phyloP scores from a whole-genome alignment of 305 asterid species.

The Rubia balearica region DNA sequence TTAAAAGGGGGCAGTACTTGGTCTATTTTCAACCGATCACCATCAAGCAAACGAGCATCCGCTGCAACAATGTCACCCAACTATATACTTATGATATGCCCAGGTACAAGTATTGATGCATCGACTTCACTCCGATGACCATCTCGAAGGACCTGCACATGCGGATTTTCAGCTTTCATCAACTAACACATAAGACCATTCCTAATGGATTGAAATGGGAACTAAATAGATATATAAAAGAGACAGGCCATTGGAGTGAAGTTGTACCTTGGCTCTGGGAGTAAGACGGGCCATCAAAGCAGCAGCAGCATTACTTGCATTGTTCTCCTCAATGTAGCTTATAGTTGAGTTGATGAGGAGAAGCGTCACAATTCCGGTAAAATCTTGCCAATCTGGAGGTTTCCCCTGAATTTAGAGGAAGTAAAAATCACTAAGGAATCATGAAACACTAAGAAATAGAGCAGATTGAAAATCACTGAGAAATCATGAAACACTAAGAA shows the following conservation, averaged over 20 bases:
- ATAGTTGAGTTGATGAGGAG: conserved; percentile 69
- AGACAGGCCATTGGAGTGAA: too few relatives aligned
- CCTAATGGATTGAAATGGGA: background rate
- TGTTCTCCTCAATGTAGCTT: conserved; percentile 74
- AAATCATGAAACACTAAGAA: too few relatives aligned
- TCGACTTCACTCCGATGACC: conserved; percentile 77
- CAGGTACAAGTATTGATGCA: conserved; percentile 70
- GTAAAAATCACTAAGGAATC: background rate
- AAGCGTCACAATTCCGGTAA: conserved; percentile 51
- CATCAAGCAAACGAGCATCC: conserved; percentile 76
- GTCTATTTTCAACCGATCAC: conserved; percentile 76
- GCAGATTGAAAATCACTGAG: too few relatives aligned
- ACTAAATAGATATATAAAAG: background rate
- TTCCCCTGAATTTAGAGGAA: conserved; percentile 26
- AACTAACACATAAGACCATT: background rate
- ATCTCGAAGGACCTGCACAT: conserved; percentile 51
- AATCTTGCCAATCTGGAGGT: conserved; percentile 79
- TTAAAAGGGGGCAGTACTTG: conserved; percentile 26
- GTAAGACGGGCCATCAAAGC: conserved; percentile 82
- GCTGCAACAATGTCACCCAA: conserved; percentile 87
- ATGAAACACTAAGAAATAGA: too few relatives aligned
- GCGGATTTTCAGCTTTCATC: background rate
- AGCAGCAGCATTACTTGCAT: conserved; percentile 78
- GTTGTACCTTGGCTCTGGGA: conserved; percentile 55
- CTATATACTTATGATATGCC: conserved; percentile 70